A percentile compares a stretch with the other conserved stretches of the same genome.
phyloP scores from a whole-genome alignment of 2,329 filamentous ascomycete genomes.

The Pestalotiopsis sp. region DNA sequence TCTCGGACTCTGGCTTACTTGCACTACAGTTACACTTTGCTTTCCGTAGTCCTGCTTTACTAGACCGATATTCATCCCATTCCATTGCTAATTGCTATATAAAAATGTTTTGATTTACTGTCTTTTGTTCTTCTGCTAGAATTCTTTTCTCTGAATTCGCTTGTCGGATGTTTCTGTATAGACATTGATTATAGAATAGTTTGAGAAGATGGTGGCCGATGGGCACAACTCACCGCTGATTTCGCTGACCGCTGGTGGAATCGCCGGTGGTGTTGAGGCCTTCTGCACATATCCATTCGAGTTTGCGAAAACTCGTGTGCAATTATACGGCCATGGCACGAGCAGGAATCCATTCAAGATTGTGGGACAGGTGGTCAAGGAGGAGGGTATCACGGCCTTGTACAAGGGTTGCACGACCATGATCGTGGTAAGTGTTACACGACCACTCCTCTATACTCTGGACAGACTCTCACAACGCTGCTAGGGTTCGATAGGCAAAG shows the following conservation, averaged over 20 bases:
- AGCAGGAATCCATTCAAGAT: slow-evolving; percentile 57
- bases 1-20: background rate
- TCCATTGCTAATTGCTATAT: background rate
- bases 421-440: slow-evolving; percentile 40
- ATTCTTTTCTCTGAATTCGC: background rate
- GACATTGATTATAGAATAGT: slow-evolving; percentile 14
- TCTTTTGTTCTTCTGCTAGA: background rate
- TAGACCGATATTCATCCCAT: background rate
- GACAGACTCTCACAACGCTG: background rate
- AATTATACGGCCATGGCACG: slow-evolving; percentile 45
- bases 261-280: slow-evolving; percentile 34
- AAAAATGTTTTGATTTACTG: background rate
- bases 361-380: slow-evolving; percentile 54
- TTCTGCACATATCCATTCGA: slow-evolving; percentile 59
- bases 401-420: slow-evolving; percentile 60
- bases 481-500: slow-evolving; percentile 61
- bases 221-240: slow-evolving; percentile 29
- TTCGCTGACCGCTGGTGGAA: slow-evolving; percentile 31
- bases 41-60: background rate
- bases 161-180: background rate
- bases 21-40: background rate
- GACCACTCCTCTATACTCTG: background rate
- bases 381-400: slow-evolving; percentile 57
- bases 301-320: slow-evolving; percentile 65
- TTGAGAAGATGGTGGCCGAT: slow-evolving; percentile 30